These are phyloP conservation scores for Xylaria intraflava DNA, from an alignment of 495 filamentous ascomycete species.

Conservation along the genomic window DNA sequence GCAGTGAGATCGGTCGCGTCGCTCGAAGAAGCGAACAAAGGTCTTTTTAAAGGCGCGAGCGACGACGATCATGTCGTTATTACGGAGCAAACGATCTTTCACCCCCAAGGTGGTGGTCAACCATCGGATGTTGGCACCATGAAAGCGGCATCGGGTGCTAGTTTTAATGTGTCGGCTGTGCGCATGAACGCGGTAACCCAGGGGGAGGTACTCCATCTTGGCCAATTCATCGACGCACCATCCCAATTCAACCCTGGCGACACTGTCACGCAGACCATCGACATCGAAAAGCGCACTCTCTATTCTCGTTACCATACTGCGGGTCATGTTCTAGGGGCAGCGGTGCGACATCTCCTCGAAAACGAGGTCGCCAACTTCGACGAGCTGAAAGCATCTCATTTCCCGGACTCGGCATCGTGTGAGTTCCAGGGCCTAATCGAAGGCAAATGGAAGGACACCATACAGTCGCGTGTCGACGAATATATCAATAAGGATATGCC, in stretches of 20 bases:
- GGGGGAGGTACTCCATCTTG: constrained; percentile 53
- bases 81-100: constrained; percentile 59
- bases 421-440: constrained; percentile 57
- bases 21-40: constrained; percentile 40
- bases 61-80: constrained; percentile 45
- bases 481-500: constrained; percentile 44
- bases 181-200: constrained; percentile 39
- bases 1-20: constrained; percentile 38
- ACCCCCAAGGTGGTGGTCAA: constrained; percentile 61
- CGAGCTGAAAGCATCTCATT: constrained; percentile 58
- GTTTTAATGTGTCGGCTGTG: constrained; percentile 45
- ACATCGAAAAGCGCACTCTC: constrained; percentile 46
- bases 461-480: constrained; percentile 49
- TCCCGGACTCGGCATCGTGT: constrained; percentile 51
- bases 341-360: constrained; percentile 48
- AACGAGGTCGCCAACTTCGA: constrained; percentile 44
- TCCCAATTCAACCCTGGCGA: constrained; percentile 31
- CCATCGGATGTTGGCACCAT: constrained; percentile 56
- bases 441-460: constrained; percentile 49
- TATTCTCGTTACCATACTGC: constrained; percentile 59
- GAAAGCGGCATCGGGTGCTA: constrained; percentile 17
- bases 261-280: constrained; percentile 43
- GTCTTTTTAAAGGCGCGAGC: constrained; percentile 43
- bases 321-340: constrained; percentile 56
- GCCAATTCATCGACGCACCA: constrained; percentile 34